These are phyloP conservation scores for Scortechinia acanthostroma DNA, from an alignment of 2,329 filamentous ascomycete genomes.

Conservation along the genomic window DNA sequence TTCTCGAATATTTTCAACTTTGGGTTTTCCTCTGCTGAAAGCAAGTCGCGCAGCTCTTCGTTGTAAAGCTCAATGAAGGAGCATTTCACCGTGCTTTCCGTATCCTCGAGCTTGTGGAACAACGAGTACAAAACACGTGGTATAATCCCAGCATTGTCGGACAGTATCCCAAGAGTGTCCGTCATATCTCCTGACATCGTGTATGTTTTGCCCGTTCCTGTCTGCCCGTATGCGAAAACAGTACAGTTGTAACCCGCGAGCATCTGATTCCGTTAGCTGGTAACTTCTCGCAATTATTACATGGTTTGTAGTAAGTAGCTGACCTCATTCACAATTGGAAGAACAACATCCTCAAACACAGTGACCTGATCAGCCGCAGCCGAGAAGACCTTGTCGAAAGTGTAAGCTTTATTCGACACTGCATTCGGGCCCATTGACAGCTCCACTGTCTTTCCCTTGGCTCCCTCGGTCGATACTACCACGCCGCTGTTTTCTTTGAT, in stretches of 20 bases:
- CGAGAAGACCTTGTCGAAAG: slow-evolving; percentile 95
- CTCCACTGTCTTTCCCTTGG: slow-evolving; percentile 76
- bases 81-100: slow-evolving; percentile 86
- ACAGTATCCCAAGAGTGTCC: slow-evolving; percentile 75
- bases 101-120: slow-evolving; percentile 76
- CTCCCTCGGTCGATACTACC: slow-evolving; percentile 80
- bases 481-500: slow-evolving; percentile 91
- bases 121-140: slow-evolving; percentile 81
- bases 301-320: background rate
- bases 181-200: slow-evolving; percentile 98
- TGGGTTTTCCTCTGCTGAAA: slow-evolving; percentile 67
- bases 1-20: slow-evolving; percentile 1
- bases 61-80: slow-evolving; percentile 99
- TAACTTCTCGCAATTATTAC: too few relatives aligned
- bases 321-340: slow-evolving; percentile 72
- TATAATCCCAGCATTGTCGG: slow-evolving; percentile 90
- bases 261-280: slow-evolving; percentile 51
- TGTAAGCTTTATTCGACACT: slow-evolving; percentile 90
- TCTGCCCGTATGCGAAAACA: slow-evolving; percentile 97
- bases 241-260: slow-evolving; percentile 93
- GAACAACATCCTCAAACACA: slow-evolving; percentile 91
- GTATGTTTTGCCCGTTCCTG: slow-evolving; percentile 96
- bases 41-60: slow-evolving; percentile 85
- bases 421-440: slow-evolving; percentile 88
- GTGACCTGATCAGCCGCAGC: slow-evolving; percentile 88